Evolutionary conservation across 148 eudicot species (phyloP).

Genomic region (Vaccinium macrocarpon): DNA sequence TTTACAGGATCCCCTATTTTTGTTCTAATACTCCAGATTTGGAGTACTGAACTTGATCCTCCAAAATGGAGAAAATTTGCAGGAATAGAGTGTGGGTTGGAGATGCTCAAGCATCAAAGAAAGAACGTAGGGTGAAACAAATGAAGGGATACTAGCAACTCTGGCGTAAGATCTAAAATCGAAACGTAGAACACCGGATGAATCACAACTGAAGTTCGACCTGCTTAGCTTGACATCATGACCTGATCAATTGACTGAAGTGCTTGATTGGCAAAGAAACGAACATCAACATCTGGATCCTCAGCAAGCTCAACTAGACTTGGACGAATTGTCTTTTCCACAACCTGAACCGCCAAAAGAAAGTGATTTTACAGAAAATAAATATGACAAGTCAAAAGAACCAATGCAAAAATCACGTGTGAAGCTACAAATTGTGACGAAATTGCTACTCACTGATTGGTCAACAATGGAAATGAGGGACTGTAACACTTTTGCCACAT

Average conservation of each 20-base stretch:
- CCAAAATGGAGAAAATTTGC: too few species aligned
- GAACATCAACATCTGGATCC: conserved; percentile 96
- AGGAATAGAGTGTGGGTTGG: too few species aligned
- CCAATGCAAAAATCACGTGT: background rate
- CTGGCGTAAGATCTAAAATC: background rate
- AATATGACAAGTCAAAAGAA: background rate
- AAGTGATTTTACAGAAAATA: too few species aligned
- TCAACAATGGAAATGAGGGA: conserved; percentile 79
- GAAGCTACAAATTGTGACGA: background rate
- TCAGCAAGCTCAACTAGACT: conserved; percentile 73
- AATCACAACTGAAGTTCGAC: background rate
- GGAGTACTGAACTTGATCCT: too few species aligned
- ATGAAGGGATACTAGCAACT: too few species aligned
- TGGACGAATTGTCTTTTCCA: conserved; percentile 75
- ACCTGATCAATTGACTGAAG: conserved; percentile 77
- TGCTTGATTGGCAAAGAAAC: conserved; percentile 83
- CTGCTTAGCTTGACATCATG: conserved; percentile 72
- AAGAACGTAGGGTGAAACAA: background rate
- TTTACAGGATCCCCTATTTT: too few species aligned
- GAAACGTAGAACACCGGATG: background rate
- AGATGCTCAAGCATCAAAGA: too few species aligned
- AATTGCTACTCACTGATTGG: conserved; percentile 56
- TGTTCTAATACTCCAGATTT: too few species aligned
- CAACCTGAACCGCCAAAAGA: conserved; percentile 45
- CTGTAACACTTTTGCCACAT: conserved; percentile 93